A percentile compares a stretch with the other conserved stretches of the same genome.
phyloP scores from a whole-genome alignment of 2,329 filamentous ascomycete species.

The Claviceps spartinae region DNA sequence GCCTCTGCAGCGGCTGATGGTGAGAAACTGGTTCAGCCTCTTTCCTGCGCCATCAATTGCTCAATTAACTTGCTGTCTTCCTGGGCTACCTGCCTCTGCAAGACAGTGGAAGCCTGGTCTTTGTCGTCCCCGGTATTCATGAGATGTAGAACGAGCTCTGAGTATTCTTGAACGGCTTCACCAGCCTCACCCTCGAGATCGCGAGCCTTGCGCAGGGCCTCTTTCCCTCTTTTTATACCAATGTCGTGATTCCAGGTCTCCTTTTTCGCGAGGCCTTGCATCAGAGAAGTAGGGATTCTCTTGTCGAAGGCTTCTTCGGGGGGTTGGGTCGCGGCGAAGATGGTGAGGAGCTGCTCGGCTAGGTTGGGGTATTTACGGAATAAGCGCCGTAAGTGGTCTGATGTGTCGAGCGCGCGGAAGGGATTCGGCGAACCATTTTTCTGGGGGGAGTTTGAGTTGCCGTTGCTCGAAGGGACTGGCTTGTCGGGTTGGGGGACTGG shows the following conservation, averaged over 20 bases:
- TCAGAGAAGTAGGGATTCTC: constrained; percentile 20
- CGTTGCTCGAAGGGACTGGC: constrained; percentile 1
- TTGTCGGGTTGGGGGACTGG: constrained; percentile 10
- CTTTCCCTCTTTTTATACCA: constrained; percentile 42
- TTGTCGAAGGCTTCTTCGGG: constrained; percentile 19
- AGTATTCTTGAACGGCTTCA: constrained; percentile 47
- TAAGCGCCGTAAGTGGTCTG: constrained; percentile 33
- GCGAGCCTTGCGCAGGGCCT: constrained; percentile 37
- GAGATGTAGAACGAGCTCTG: constrained; percentile 39
- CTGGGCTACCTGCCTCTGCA: constrained; percentile 31
- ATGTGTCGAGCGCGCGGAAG: constrained; percentile 37
- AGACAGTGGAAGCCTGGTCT: constrained; percentile 20
- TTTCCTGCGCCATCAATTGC: constrained; percentile 33
- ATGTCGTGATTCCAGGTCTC: constrained; percentile 44
- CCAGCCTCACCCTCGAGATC: constrained; percentile 38
- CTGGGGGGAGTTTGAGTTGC: neutral
- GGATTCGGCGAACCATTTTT: constrained; percentile 24
- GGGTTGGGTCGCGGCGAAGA: constrained; percentile 36
- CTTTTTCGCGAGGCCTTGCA: constrained; percentile 21
- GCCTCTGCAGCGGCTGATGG: neutral
- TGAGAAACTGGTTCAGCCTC: constrained; percentile 12
- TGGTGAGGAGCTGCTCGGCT: constrained; percentile 30
- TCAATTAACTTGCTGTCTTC: constrained; percentile 37
- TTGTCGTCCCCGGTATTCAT: constrained; percentile 21
- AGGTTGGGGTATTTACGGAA: constrained; percentile 41